Evolutionary conservation across 108 stramenopile species (phyloP), one percentile per base, ranked within the genome.

Genomic region (Nitzschia palea): DNA sequence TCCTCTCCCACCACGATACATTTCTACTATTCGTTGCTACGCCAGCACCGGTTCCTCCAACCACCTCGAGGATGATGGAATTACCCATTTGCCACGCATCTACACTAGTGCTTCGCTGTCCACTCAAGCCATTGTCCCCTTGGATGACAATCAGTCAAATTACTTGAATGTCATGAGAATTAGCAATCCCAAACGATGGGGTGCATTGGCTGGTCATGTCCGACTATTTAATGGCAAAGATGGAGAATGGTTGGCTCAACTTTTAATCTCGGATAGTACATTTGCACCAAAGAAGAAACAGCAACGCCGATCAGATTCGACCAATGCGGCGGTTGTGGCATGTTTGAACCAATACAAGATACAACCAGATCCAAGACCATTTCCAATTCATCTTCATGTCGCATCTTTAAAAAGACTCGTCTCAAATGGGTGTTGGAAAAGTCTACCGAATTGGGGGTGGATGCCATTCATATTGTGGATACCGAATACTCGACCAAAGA

Each of bases 91-190:
- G 25, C 51, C 51, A 22, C 51, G 51, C 1, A 52, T 52, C 5
- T 52, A 52, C 25, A 26, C 27, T 1, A 26, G 51, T 23, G 17
- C 23, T 6, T 52, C n/a, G n/a, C n/a, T n/a, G n/a, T n/a, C n/a
- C n/a, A n/a, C n/a, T n/a, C 50, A 67, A 20, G 36, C 76, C 0
- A 28, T 63, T 27, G 59, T 84, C 5, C 37, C 62, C 18, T 44
- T 91, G 0, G 70, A 83, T 2, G 30, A 73, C 12, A 83, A 86
- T 33, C 91, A 93, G 67, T 64, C 84, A 0, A 88, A 89, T 47
- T 89, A 94, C 60, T 71, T 94, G 0, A 88, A 83, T 27, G 92
- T 94, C 48, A 83, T 94, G 86, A 69, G 92, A 15, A 57, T 90
- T 29, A 74, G 74, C 40, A 65, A 65, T 47, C 70, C 82, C 28